Percentiles rank a stretch among this genome's conserved stretches.
Evolutionary conservation across 179 eudicot species (phyloP).

Genomic region (Actinidia chinensis): DNA sequence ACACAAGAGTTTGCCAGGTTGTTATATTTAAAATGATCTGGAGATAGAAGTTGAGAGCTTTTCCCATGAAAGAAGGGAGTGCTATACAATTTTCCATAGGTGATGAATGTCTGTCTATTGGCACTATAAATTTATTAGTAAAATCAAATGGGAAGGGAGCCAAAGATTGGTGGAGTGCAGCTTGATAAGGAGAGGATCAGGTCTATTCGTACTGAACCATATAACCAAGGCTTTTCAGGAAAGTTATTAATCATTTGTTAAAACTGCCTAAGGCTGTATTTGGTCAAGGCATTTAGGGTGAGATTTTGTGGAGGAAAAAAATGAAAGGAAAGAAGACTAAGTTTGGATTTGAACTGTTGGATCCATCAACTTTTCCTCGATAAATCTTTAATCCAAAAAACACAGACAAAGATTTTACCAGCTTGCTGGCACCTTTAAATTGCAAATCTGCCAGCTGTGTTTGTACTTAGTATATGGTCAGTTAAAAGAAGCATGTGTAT

Average conservation of each 20-base stretch:
- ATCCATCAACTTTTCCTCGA: no score
- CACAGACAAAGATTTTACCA: no score
- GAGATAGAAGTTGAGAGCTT: background rate
- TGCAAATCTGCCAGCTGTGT: background rate
- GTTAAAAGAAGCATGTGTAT: background rate
- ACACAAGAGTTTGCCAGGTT: background rate
- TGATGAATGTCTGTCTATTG: background rate
- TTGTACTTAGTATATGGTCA: constrained; percentile 11
- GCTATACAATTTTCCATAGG: background rate
- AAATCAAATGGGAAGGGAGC: background rate
- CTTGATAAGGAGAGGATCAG: no score
- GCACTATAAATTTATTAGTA: background rate
- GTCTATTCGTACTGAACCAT: no score
- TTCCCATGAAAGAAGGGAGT: background rate
- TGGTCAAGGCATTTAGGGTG: no score
- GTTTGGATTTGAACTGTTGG: no score
- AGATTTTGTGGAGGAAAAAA: no score
- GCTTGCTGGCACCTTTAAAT: constrained; percentile 2
- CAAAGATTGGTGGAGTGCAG: no score
- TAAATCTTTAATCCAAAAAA: no score
- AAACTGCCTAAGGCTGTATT: background rate
- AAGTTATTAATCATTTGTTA: background rate
- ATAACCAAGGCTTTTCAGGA: background rate
- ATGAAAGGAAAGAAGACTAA: no score
- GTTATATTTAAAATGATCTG: no score